phyloP scores from a whole-genome alignment of 768 basidiomycete species.

The Phylloporus rhodoxanthus region DNA sequence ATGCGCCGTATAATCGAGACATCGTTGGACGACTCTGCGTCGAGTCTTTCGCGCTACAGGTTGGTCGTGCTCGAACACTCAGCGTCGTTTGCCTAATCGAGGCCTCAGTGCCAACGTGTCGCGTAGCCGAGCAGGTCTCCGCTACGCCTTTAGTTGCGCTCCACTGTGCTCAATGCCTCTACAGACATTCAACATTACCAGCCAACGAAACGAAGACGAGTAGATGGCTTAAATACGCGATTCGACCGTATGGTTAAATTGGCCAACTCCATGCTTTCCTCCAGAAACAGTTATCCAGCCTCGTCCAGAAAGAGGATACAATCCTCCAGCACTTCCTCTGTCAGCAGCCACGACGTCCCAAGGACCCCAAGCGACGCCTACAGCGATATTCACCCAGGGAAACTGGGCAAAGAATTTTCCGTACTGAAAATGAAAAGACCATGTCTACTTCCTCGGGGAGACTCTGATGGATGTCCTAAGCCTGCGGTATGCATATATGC shows the following conservation, averaged over 20 bases:
- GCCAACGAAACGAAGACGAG: conserved; percentile 44
- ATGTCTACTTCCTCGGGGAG: not conserved
- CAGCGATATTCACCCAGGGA: conserved; percentile 28
- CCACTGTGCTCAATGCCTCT: not conserved
- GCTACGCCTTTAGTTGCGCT: not conserved
- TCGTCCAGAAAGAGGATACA: conserved; percentile 27
- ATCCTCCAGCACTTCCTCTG: conserved; percentile 43
- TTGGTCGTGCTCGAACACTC: not conserved
- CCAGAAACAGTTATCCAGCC: conserved; percentile 15
- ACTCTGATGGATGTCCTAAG: conserved; percentile 3
- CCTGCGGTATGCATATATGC: conserved; percentile 30
- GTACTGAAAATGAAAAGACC: conserved; percentile 38
- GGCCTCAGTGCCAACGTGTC: conserved; percentile 2
- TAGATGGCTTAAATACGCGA: conserved; percentile 47
- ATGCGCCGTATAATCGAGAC: not conserved
- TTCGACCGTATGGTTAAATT: conserved; percentile 66
- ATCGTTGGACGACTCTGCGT: conserved; percentile 9
- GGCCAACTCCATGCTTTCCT: conserved; percentile 39
- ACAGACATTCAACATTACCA: conserved; percentile 8
- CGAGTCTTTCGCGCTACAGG: conserved; percentile 13
- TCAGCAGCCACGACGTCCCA: conserved; percentile 37
- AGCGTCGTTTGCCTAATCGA: not conserved
- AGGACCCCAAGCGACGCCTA: conserved; percentile 40
- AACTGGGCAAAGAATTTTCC: conserved; percentile 37
- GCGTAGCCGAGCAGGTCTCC: conserved; percentile 11